Base-by-base conservation (phyloP, 2,329 filamentous ascomycete species). In the Mollisiaceae sp. region DNA sequence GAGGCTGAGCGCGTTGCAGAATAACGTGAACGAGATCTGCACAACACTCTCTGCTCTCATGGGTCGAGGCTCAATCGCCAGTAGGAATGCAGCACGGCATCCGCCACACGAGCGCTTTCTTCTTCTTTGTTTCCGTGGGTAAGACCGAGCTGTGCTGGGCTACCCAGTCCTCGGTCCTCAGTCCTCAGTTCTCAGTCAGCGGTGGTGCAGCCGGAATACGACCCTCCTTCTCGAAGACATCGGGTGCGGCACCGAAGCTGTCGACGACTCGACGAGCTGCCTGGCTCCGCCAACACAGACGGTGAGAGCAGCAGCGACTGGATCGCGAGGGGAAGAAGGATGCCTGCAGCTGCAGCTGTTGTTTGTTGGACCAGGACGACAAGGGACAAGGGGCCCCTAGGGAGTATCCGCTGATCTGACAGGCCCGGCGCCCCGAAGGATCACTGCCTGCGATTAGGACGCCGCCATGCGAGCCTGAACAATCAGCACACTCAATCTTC, bases 1-100 rank as follows among this genome's bases (percentile, higher is more conserved):
- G 61, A 66, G 64, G 59, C 64, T 56, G 41, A 56, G 62, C 60
- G 55, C 59, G 60, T 59, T 57, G 59, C 54, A 62, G 54, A 61
- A 45, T 41, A 59, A 64, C 56, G 60, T 36, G 38, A 66, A 60
- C 32, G 32, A 22, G 8, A 24, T 20, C 27, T 52, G 59, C 35
- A 39, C 32, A 38, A 57, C 55, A 39, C 32, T 57, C 27, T 22
- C 15, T 56, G 20, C 14, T 27, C 22, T 50, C 58, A 58, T 57
- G 35, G 55, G 36, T 27, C 54, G 36, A 32, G 3, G 3, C 27
- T 32, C 62, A 63, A 63, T 59, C 45, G 22, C 62, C 63, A 60
- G 59, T 65, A 56, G 52, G 63, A 65, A 61, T 57, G 58, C 36
- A 36, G 38, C 5, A 43, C 47, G 47, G 39, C n/a, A 60, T 45